Conservation (phyloP, 2,329 filamentous ascomycete species). For the Fusarium bulbicola region DNA sequence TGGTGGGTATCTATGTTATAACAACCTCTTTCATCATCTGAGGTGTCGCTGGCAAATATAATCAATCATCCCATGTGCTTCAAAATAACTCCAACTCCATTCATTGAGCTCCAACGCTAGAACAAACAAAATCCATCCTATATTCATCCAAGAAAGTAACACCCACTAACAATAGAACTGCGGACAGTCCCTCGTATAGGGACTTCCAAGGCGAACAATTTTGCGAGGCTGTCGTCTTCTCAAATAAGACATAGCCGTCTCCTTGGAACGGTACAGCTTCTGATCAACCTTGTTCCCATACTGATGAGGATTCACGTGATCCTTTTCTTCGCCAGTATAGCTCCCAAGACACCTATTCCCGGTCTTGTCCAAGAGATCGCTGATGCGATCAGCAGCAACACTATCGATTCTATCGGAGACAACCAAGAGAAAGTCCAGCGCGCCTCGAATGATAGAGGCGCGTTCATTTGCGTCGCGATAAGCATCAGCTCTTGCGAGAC, state of each 20-base stretch:
- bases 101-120: not conserved
- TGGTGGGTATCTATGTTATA: not conserved
- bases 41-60: not conserved
- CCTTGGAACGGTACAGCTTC: not conserved
- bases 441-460: not conserved
- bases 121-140: not conserved
- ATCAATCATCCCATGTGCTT: not conserved
- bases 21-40: not conserved
- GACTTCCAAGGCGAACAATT: not conserved
- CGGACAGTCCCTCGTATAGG: not conserved
- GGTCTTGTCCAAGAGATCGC: not conserved
- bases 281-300: not conserved
- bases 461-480: not conserved
- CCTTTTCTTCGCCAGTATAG: slow-evolving; percentile 4
- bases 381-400: not conserved
- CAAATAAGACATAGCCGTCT: slow-evolving; percentile 7
- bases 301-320: not conserved
- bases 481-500: not conserved
- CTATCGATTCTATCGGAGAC: not conserved
- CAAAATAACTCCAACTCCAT: too few relatives aligned
- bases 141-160: too few relatives aligned
- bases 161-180: not conserved
- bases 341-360: not conserved
- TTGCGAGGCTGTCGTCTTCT: not conserved
- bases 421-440: slow-evolving; percentile 10